Evolutionary conservation across 345 rosid genomes (phyloP), one percentile per base, ranked within the genome.

Genomic region (Bretschneidera sinensis): DNA sequence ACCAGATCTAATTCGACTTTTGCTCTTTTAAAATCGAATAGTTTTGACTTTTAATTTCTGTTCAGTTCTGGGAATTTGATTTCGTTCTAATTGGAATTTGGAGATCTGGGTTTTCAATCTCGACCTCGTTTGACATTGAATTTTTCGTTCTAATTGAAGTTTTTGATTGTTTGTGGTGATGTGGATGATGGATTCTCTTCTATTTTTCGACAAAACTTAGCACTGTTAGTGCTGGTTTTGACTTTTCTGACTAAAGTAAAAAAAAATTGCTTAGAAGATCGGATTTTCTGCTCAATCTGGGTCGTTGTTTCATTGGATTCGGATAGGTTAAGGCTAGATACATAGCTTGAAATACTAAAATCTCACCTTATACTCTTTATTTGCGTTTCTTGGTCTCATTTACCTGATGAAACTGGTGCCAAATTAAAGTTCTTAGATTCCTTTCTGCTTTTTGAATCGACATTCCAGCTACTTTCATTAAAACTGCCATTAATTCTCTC

Each of bases 1-100:
- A 60, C 19, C 76, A 76, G 89, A 79, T 84, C 89, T 69, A 55
- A 66, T 61, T 76, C 69, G 61, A 52, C 25, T 54, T 6, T 58
- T 51, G n/a, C 65, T 43, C 21, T 31, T 20, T 60, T 39, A 7
- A n/a, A 39, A 39, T 39, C 15, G 15, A 39, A 39, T 39, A 39
- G 24, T 20, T 54, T 67, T 57, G 53, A 65, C 67, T 64, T 35
- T 75, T 65, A 20, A 45, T 74, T 48, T 19, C 6, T 7, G 51
- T 2, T 58, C 34, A 6, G 7, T 33, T 57, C 31, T 25, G 6
- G 57, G 53, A 33, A 63, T 28, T 28, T 8, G 33, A 8, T 28
- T 28, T 28, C 33, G 8, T 33, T 75, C 47, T 50, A 54, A 49
- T 71, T 60, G 51, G 65, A 64, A 63, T 76, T 67, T 66, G 57